Percentiles rank a stretch among this genome's conserved stretches.
These are phyloP conservation scores for Prunus salicina DNA, from an alignment of 306 rosid species.

Conservation along the genomic window DNA sequence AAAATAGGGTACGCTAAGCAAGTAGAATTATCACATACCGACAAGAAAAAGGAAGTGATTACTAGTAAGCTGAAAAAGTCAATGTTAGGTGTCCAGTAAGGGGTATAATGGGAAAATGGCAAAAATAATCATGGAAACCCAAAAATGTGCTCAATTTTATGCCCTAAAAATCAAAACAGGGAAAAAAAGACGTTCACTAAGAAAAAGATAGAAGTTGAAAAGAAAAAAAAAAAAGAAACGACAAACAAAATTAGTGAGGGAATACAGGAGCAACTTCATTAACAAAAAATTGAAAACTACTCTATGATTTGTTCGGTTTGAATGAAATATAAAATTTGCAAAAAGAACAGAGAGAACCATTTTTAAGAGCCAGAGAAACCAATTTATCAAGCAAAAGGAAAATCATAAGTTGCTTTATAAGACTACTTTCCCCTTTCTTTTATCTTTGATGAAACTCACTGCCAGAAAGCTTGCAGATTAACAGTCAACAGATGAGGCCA, in stretches of 20 bases:
- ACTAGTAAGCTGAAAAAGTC: conserved; percentile 18
- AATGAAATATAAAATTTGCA: not conserved
- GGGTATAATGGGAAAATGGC: not conserved
- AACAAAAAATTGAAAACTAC: not conserved
- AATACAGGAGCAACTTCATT: not conserved
- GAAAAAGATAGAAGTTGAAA: not conserved
- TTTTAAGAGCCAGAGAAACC: not conserved
- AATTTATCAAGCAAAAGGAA: conserved; percentile 12
- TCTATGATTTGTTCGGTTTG: not conserved
- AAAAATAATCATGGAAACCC: not conserved
- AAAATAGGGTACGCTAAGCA: conserved; percentile 6
- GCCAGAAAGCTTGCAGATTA: conserved; percentile 27
- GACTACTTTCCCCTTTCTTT: conserved; percentile 16
- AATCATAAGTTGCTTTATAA: conserved; percentile 22
- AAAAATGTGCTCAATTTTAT: not conserved
- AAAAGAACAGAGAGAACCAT: not conserved
- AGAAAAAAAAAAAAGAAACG: too few relatives aligned
- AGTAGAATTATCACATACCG: conserved; percentile 7
- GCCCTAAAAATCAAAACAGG: not conserved
- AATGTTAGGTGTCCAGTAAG: conserved; percentile 23
- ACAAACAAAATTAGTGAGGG: too few relatives aligned
- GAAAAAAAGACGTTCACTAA: not conserved
- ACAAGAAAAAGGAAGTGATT: conserved; percentile 10
- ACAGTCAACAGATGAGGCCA: conserved; percentile 34
- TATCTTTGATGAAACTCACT: conserved; percentile 28